phyloP scores from a whole-genome alignment of 306 rosid species.

The Vigna hirtella region DNA sequence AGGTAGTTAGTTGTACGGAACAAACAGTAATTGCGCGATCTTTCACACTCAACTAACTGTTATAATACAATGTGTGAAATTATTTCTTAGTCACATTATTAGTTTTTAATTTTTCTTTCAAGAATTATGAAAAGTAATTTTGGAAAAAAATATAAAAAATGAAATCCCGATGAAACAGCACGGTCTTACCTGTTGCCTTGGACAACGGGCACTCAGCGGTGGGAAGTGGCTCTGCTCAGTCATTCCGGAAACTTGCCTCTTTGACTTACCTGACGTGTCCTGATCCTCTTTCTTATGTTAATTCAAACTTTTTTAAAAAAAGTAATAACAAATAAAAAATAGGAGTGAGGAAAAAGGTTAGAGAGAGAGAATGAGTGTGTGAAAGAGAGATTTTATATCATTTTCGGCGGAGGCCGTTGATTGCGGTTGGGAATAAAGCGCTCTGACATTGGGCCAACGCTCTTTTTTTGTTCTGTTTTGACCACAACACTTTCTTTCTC shows the following conservation, averaged over 20 bases:
- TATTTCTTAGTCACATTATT: too few relatives aligned
- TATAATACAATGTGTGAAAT: background rate
- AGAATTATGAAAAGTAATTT: too few relatives aligned
- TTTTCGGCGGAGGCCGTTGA: slow-evolving; percentile 89
- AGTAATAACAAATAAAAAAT: background rate
- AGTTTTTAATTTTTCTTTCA: too few relatives aligned
- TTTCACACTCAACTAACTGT: background rate
- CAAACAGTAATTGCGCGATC: background rate
- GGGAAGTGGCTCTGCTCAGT: slow-evolving; percentile 50
- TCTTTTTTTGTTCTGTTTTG: slow-evolving; percentile 56
- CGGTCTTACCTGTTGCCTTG: background rate
- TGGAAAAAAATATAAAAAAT: too few relatives aligned
- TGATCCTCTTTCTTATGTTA: background rate
- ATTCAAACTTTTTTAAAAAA: slow-evolving; percentile 37
- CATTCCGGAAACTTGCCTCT: slow-evolving; percentile 60
- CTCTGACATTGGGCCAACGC: slow-evolving; percentile 55
- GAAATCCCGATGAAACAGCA: too few relatives aligned
- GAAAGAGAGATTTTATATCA: slow-evolving; percentile 19
- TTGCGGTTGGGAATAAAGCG: slow-evolving; percentile 98
- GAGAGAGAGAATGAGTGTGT: background rate
- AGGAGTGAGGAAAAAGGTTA: background rate
- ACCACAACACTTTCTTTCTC: slow-evolving; percentile 50
- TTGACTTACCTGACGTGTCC: slow-evolving; percentile 60
- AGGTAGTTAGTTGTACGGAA: background rate
- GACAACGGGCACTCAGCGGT: slow-evolving; percentile 3